A percentile compares a stretch with the other conserved stretches of the same genome.
Evolutionary conservation across 2,329 filamentous ascomycete genomes (phyloP).

Genomic region (Trichoderma atroviride): DNA sequence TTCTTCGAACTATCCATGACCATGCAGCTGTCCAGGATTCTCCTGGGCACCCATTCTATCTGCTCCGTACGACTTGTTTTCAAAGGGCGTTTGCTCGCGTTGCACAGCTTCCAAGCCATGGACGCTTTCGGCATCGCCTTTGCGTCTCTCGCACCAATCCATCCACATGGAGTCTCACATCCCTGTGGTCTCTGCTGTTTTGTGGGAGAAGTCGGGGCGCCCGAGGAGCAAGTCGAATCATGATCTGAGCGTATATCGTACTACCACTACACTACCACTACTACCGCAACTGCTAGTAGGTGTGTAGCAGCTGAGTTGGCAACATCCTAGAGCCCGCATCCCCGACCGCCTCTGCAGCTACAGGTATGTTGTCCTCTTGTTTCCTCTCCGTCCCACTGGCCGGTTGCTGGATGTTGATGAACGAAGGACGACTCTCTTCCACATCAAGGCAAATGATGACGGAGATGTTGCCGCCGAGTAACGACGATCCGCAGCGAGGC

Average conservation of each 20-base stretch:
- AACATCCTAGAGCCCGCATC: not conserved
- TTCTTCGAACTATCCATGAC: constrained; percentile 1
- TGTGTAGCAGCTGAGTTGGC: constrained; percentile 12
- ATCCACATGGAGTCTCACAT: not conserved
- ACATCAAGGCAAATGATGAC: not conserved
- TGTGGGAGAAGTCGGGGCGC: constrained; percentile 11
- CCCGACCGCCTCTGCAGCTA: constrained; percentile 15
- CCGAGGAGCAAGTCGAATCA: constrained; percentile 14
- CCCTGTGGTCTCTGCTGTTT: not conserved
- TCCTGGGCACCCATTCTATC: not conserved
- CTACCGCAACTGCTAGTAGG: too few species aligned
- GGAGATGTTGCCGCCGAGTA: not conserved
- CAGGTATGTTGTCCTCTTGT: not conserved
- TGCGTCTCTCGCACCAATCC: not conserved
- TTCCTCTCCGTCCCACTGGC: not conserved
- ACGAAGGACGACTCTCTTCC: not conserved
- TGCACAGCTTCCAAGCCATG: constrained; percentile 12
- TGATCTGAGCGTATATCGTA: constrained; percentile 4
- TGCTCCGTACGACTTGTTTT: constrained; percentile 4
- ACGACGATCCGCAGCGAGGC: not conserved
- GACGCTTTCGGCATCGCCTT: constrained; percentile 18
- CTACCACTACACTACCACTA: not conserved
- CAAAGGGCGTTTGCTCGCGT: constrained; percentile 11
- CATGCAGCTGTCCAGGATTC: constrained; percentile 15
- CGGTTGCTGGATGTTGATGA: not conserved